A percentile compares a stretch with the other conserved stretches of the same genome.
Evolutionary conservation across 208 protist species (phyloP).

Genomic region (Crithidia acanthocephali): DNA sequence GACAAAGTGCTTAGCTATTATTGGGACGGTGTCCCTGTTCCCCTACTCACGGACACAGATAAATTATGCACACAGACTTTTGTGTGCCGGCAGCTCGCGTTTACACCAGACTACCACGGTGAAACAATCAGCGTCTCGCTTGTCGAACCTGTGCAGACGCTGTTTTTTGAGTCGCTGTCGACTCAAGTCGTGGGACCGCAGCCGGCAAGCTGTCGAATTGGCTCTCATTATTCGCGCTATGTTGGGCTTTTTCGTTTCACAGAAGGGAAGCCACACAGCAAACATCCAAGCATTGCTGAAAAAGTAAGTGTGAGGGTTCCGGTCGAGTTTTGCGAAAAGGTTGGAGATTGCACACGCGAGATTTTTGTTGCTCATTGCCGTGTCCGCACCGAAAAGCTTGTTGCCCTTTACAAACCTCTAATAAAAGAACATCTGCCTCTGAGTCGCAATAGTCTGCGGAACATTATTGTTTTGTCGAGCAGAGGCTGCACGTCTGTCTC

Average conservation of each 20-base stretch:
- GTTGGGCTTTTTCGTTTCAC: constrained; percentile 74
- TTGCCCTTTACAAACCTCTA: constrained; percentile 78
- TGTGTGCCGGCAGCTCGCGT: constrained; percentile 59
- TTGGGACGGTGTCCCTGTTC: constrained; percentile 85
- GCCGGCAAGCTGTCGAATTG: constrained; percentile 76
- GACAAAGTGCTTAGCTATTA: constrained; percentile 84
- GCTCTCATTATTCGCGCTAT: constrained; percentile 86
- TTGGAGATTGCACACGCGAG: constrained; percentile 17
- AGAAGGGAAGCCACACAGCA: neutral
- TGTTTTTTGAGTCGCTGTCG: constrained; percentile 49
- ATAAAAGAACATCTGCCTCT: constrained; percentile 59
- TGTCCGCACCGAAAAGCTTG: constrained; percentile 61
- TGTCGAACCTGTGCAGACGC: constrained; percentile 13
- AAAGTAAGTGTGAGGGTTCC: constrained; percentile 56
- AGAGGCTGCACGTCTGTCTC: constrained; percentile 42
- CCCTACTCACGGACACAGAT: constrained; percentile 45
- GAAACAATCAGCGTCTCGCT: constrained; percentile 48
- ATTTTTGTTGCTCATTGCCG: constrained; percentile 37
- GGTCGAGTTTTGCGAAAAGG: constrained; percentile 56
- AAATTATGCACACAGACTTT: constrained; percentile 55
- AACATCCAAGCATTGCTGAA: neutral
- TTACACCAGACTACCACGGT: constrained; percentile 79
- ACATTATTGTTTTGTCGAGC: constrained; percentile 76
- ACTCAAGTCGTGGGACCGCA: constrained; percentile 20
- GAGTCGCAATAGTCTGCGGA: constrained; percentile 49